Conservation (phyloP, 208 protist genomes). For the Crithidia sp. region DNA sequence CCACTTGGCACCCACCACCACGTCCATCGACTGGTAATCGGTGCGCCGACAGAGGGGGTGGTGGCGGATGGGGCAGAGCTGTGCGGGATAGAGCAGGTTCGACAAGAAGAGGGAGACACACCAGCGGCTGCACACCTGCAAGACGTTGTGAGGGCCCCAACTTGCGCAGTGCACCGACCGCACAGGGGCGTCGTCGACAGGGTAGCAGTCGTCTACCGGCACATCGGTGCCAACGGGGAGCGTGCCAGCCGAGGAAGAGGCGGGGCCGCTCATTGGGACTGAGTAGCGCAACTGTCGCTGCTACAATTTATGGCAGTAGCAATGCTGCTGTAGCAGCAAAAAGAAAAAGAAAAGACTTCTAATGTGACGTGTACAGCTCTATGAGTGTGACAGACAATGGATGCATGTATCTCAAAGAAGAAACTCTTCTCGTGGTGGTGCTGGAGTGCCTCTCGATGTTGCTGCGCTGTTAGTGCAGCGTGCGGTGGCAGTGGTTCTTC, state of each 20-base stretch:
- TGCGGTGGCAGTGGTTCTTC: too few species aligned
- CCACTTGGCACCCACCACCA: constrained; percentile 75
- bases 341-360: too few species aligned
- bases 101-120: constrained; percentile 60
- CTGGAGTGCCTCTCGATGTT: too few species aligned
- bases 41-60: constrained; percentile 38
- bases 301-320: too few species aligned
- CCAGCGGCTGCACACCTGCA: constrained; percentile 71
- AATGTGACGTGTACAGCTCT: too few species aligned
- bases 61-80: constrained; percentile 33
- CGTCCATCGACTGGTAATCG: constrained; percentile 33
- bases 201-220: constrained; percentile 38
- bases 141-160: constrained; percentile 85
- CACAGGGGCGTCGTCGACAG: constrained; percentile 45
- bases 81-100: constrained; percentile 38
- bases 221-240: constrained; percentile 24
- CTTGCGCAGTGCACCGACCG: constrained; percentile 49
- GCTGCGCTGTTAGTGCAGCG: too few species aligned
- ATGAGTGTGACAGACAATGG: too few species aligned
- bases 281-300: background rate
- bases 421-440: too few species aligned
- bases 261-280: background rate
- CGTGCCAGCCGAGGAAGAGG: background rate
- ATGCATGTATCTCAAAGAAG: too few species aligned
- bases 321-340: too few species aligned